Percentiles rank a stretch among this genome's conserved stretches.
Evolutionary conservation across 805 yeast genomes (phyloP).

Genomic region (Wickerhamomyces mucosus): DNA sequence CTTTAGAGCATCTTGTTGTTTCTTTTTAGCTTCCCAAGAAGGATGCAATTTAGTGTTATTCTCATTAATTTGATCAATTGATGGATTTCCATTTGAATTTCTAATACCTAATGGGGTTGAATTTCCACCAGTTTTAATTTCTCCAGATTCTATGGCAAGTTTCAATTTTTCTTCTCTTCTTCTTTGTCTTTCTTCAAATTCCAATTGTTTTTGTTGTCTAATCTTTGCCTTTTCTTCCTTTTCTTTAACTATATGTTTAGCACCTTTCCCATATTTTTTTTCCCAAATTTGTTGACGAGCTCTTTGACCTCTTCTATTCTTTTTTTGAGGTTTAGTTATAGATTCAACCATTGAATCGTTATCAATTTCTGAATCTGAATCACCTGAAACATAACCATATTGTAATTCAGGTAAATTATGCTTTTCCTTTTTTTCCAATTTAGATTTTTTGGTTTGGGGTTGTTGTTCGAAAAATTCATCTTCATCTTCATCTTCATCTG

Average conservation of each 20-base stretch:
- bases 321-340: constrained; percentile 45
- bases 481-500: constrained; percentile 29
- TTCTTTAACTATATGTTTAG: constrained; percentile 74
- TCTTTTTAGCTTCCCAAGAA: constrained; percentile 92
- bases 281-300: constrained; percentile 98
- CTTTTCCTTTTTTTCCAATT: constrained; percentile 24
- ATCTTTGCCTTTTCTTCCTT: constrained; percentile 43
- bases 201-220: constrained; percentile 49
- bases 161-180: constrained; percentile 41
- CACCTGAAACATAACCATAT: constrained; percentile 80
- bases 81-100: constrained; percentile 7
- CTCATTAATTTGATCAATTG: constrained; percentile 1
- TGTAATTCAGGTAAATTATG: constrained; percentile 57
- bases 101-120: constrained; percentile 30
- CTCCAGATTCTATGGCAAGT: constrained; percentile 33
- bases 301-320: constrained; percentile 93
- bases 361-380: constrained; percentile 59
- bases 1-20: constrained; percentile 56
- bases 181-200: constrained; percentile 63
- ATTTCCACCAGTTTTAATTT: constrained; percentile 31
- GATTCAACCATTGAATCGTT: constrained; percentile 41
- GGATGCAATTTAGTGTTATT: constrained; percentile 53
- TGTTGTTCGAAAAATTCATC: constrained; percentile 14
- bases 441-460: constrained; percentile 15
- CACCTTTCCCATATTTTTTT: constrained; percentile 69